Evolutionary conservation across 2,329 filamentous ascomycete genomes (phyloP), one percentile per base, ranked within the genome.

Genomic region (Cytospora leucostoma): DNA sequence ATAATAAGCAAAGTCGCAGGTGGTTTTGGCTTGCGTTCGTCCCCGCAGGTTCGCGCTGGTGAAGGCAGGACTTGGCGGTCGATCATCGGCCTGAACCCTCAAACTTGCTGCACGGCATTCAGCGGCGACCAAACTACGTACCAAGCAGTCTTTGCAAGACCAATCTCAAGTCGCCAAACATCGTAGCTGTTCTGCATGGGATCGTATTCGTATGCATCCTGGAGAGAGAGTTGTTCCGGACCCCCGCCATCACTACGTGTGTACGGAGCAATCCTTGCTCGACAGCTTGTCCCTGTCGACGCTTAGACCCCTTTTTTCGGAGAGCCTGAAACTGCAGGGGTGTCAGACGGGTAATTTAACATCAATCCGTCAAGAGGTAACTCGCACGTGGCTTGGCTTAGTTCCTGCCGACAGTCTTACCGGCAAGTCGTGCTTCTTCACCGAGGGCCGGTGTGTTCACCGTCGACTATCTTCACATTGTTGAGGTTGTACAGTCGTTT

Each of bases 281-380:
- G 51, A 55, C 51, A 61, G 59, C 59, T 55, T 34, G 35, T 44
- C 59, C 59, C 40, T 61, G 59, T 12, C 49, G 38, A 53, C 33
- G 59, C 59, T 55, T 51, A 37, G 59, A 49, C 51, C 51, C 59
- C 40, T 27, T 27, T 27, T 38, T 54, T 49, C 32, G 32, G 49
- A 55, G 59, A 55, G 59, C 49, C 59, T 61, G 59, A 61, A 61
- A 61, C 59, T 12, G 59, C 51, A 61, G 51, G 59, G 59, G 37
- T 55, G 40, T 27, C 27, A 55, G 50, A 38, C 54, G 50, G 58
- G 35, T 53, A 40, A 47, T 37, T n/a, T 49, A 35, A 53, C 54
- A 27, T 53, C 35, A 53, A 55, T 55, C 13, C 49, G 27, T 61
- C 53, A 33, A 17, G 33, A 40, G 51, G 33, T 19, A 53, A 55